Base-by-base conservation (phyloP, 495 filamentous ascomycete species). In the Poronia punctata region DNA sequence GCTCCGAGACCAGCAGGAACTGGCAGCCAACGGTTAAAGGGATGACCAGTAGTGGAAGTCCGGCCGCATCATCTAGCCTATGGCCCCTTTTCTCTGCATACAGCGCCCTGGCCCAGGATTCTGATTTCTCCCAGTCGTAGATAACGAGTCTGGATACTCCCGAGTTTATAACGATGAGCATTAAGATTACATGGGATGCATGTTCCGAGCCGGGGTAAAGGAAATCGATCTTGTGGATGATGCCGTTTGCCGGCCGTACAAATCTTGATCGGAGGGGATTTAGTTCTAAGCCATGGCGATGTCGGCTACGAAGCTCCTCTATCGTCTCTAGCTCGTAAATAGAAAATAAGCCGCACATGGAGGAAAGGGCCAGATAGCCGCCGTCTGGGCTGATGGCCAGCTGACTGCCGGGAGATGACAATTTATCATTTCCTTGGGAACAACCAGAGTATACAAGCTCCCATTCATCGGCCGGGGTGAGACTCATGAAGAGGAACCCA, bases 191-290 rank as follows among this genome's bases (percentile, higher is more conserved):
- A 45, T 85, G 83, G 25, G 71, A 68, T 11, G 72, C 60, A 35
- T 83, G 76, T 43, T 80, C 75, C 15, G 72, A 52, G 4, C 70
- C 70, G 4, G 89, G 83, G 43, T 86, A 78, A 5, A 98, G 74
- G 45, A 97, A 98, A 21, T 89, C 84, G 66, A 95, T 82, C 49
- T 87, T 83, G 40, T 88, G 63, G 23, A 97, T 87, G 10, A 79
- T 68, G 1, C 90, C 88, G 16, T 79, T 72, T 9, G 88, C 64
- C 27, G 69, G 56, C 22, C 84, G 71, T 16, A 75, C 66, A 29
- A 70, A 70, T 50, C 80, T 72, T 15, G 60, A 52, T 45, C 54
- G 61, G 28, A 79, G 64, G 4, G 70, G 68, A 7, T 53, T 49
- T 1, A 78, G 44, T 14, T 62, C 45, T 21, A 40, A 41, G 5